Base-by-base conservation (phyloP, 2,329 filamentous ascomycete species). In the Monilinia laxa region DNA sequence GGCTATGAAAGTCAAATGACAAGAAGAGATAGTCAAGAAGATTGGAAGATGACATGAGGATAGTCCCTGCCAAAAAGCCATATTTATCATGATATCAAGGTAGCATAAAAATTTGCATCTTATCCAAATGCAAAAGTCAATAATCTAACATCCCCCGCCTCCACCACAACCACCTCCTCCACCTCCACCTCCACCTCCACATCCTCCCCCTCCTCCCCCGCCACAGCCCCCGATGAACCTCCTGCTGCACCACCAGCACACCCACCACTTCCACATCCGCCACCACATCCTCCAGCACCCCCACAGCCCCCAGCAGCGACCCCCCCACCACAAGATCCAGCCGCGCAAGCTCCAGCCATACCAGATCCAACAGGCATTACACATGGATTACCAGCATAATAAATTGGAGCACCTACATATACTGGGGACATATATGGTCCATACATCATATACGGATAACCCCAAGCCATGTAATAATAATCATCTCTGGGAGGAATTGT, bases 381-480 rank as follows among this genome's bases (percentile, higher is more conserved):
- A 5, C 78, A 77, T 0, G 82, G 81, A 62, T 80, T 78, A 9
- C 77, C 79, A 3, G 77, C 81, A 59, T 80, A 80, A 70, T 85
- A 85, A 56, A 83, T 71, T 2, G 76, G 72, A 0, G 78, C 68
- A 47, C 70, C 79, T 67, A 80, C 79, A 70, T 80, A 81, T 10
- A 73, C 65, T 0, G 81, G 38, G 16, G 35, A 78, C 68, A 81
- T 77, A 45, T 76, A 84, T 0, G 83, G 83, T 0, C 79, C 79
- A 67, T 83, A 83, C 75, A 82, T 80, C 67, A 80, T 76, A 68
- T 84, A 85, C 0, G 78, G 76, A 60, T 82, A 83, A 0, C 84
- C 84, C 85, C 85, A 75, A 11, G 70, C 59, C 28, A 68, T 69
- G 16, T 69, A 68, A 55, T 74, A 86, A 73, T 85, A 86, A 51